Percentiles rank a stretch among this genome's conserved stretches.
Evolutionary conservation across 306 rosid genomes (phyloP).

Genomic region (Canavalia gladiata): DNA sequence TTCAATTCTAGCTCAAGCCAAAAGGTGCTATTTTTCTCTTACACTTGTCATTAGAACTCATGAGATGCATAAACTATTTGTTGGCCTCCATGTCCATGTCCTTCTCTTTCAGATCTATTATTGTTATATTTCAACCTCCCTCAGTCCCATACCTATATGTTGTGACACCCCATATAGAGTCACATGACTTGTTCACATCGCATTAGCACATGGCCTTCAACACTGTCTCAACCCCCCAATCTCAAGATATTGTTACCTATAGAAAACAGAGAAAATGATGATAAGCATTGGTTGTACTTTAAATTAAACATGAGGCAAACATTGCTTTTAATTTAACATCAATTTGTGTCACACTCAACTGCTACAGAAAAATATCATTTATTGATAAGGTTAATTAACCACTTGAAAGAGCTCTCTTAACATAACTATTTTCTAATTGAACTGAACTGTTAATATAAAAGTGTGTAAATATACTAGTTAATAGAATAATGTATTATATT

Average conservation of each 20-base stretch:
- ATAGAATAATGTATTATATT: too few relatives aligned
- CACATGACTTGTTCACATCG: constrained; percentile 51
- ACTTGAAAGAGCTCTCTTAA: too few relatives aligned
- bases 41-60: constrained; percentile 1
- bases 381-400: too few relatives aligned
- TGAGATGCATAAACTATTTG: neutral
- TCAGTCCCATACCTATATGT: constrained; percentile 41
- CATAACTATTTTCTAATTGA: too few relatives aligned
- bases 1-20: constrained; percentile 25
- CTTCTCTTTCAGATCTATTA: constrained; percentile 10
- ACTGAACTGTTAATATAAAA: too few relatives aligned
- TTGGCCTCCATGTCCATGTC: constrained; percentile 29
- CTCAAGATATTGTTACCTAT: constrained; percentile 4
- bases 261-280: neutral
- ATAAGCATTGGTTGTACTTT: neutral
- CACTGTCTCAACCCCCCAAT: constrained; percentile 23
- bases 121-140: constrained; percentile 22
- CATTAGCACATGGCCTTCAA: constrained; percentile 46
- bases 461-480: too few relatives aligned
- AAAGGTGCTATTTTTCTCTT: constrained; percentile 2
- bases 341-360: neutral
- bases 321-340: neutral
- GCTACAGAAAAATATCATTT: too few relatives aligned
- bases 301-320: neutral
- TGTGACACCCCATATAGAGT: constrained; percentile 31